These are phyloP conservation scores for Xerocomus amazonicus DNA, from an alignment of 1,284 basidiomycete genomes.

Conservation along the genomic window DNA sequence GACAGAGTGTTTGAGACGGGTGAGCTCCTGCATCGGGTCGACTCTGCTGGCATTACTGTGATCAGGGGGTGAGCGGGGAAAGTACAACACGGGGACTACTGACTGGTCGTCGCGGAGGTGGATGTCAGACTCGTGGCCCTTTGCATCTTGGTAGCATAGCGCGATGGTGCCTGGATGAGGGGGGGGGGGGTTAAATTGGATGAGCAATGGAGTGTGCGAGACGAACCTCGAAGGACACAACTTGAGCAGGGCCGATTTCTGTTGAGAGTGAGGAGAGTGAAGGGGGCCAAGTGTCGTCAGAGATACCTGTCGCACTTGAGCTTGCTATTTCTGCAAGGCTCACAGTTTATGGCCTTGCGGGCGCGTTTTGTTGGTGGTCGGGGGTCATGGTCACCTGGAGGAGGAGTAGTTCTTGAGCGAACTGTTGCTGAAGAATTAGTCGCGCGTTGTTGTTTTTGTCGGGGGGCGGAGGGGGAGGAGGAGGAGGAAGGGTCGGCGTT, in stretches of 20 bases:
- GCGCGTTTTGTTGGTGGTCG: conserved; percentile 71
- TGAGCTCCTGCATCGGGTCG: conserved; percentile 70
- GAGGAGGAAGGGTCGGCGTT: conserved; percentile 17
- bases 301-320: conserved; percentile 77
- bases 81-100: conserved; percentile 22
- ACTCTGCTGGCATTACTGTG: conserved; percentile 49
- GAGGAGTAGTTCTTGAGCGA: conserved; percentile 45
- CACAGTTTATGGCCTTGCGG: conserved; percentile 80
- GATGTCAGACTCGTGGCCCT: conserved; percentile 49
- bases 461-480: conserved; percentile 37
- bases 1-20: conserved; percentile 68
- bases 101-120: conserved; percentile 57
- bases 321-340: conserved; percentile 79
- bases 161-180: conserved; percentile 58
- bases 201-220: background rate
- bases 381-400: conserved; percentile 45
- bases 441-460: conserved; percentile 38
- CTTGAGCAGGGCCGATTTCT: conserved; percentile 82
- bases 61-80: conserved; percentile 7
- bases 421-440: conserved; percentile 37
- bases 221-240: conserved; percentile 68
- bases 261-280: conserved; percentile 15
- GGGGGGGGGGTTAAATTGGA: conserved; percentile 6
- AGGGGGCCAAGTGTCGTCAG: background rate
- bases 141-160: conserved; percentile 70